Base-by-base conservation (phyloP, 352 stramenopile genomes). In the Phytophthora chlamydospora region DNA sequence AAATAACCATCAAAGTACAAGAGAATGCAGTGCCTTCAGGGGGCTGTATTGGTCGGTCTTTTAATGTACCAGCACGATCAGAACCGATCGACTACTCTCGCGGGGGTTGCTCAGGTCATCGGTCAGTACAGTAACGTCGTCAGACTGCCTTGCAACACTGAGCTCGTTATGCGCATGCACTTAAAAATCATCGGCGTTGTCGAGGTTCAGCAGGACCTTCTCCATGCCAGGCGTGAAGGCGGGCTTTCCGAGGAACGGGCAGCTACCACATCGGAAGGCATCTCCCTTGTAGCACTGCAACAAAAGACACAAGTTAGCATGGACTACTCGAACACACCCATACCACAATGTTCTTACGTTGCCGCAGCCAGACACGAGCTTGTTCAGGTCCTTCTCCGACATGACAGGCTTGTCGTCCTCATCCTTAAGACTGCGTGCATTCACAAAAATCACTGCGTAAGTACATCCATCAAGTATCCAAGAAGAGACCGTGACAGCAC, bases 201-300 rank as follows among this genome's bases (percentile, higher is more conserved):
- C 83, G 8, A 94, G 70, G 73, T 92, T 91, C 42, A 94, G 72
- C 58, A 94, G 48, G 51, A 94, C 81, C 61, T 92, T 90, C 58
- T 91, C 85, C 85, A 94, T 92, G 47, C 85, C 85, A 8, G 95
- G 81, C 73, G 98, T 98, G 71, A 99, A 99, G 2, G 94, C 95
- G 17, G 97, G 97, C 67, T 96, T 97, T 47, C 96, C 97, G 32
- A 99, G 75, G 80, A 98, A 98, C 27, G 97, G 97, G 76, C 97
- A 99, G 51, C 81, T 90, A 8, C 93, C 96, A 69, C 97, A 99
- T 38, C 97, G 93, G 79, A 99, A 99, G 21, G 97, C 97, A 73
- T 99, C 97, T 45, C 97, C 97, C 74, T 98, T 98, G 70, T 73
- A 95, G 75, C 97, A 99, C 87, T 98, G 51, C 8, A 92, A 9